phyloP scores from a whole-genome alignment of 225 moss, liverwort and hornwort species.

The Pseudoscleropodium purum region DNA sequence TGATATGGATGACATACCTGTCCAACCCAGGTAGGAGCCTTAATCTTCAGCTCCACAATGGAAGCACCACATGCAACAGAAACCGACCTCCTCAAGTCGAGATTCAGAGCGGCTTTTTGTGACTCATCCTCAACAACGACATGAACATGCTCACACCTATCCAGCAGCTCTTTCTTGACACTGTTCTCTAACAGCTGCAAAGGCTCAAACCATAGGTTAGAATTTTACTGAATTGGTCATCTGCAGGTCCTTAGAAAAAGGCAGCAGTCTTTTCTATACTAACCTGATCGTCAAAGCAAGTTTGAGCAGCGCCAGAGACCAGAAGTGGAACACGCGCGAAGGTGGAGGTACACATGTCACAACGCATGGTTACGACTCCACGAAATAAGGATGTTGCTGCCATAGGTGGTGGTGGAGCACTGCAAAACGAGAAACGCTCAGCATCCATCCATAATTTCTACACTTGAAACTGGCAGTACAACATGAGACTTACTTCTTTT shows the following conservation, averaged over 20 bases:
- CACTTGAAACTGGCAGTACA: not conserved
- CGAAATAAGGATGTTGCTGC: conserved; percentile 79
- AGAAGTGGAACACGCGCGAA: conserved; percentile 84
- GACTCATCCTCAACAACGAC: conserved; percentile 51
- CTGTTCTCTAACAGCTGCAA: conserved; percentile 77
- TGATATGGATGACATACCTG: conserved; percentile 42
- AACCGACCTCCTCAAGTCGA: conserved; percentile 68
- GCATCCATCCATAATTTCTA: not conserved
- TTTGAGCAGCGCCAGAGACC: conserved; percentile 95
- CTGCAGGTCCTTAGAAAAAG: not conserved
- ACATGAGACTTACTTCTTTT: not conserved
- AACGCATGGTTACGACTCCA: conserved; percentile 97
- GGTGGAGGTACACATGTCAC: conserved; percentile 92
- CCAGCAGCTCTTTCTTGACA: conserved; percentile 81
- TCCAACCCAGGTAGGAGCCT: conserved; percentile 87
- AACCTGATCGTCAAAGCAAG: conserved; percentile 98
- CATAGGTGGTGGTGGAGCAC: conserved; percentile 96
- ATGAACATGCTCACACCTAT: conserved; percentile 62
- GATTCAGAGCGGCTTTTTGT: conserved; percentile 45
- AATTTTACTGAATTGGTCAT: not conserved
- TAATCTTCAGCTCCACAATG: conserved; percentile 75
- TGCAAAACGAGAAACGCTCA: conserved; percentile 22
- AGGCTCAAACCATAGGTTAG: not conserved
- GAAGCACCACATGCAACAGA: conserved; percentile 84
- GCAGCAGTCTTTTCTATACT: not conserved